Evolutionary conservation across 2,329 filamentous ascomycete species (phyloP).

Genomic region (Cephalotrichum gorgonifer): DNA sequence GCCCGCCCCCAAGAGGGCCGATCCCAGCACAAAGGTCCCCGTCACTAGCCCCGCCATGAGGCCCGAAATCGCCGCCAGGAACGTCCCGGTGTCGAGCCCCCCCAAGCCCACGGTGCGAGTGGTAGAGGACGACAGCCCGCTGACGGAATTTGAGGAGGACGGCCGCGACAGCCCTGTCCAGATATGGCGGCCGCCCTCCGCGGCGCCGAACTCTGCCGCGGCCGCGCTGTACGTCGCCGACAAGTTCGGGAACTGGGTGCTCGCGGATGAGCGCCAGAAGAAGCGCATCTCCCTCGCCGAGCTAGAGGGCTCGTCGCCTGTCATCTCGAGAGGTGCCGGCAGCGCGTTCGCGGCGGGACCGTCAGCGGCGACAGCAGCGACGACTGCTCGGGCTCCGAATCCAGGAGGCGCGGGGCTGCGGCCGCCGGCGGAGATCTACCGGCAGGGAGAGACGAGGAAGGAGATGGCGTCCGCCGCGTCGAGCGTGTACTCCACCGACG

Average conservation of each 20-base stretch:
- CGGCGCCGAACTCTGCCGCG: slow-evolving; percentile 31
- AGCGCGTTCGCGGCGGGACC: not conserved
- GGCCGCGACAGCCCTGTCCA: slow-evolving; percentile 20
- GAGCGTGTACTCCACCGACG: not conserved
- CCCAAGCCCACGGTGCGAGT: not conserved
- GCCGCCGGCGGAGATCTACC: slow-evolving; percentile 2
- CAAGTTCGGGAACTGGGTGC: slow-evolving; percentile 42
- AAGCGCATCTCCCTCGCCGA: slow-evolving; percentile 11
- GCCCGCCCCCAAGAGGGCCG: not conserved
- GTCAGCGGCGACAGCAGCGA: not conserved
- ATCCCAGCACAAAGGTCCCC: not conserved
- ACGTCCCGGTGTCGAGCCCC: not conserved
- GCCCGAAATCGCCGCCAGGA: not conserved
- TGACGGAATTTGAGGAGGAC: slow-evolving; percentile 44
- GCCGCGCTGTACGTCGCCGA: slow-evolving; percentile 42
- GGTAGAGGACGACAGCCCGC: slow-evolving; percentile 25
- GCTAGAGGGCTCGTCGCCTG: not conserved
- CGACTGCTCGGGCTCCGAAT: not conserved
- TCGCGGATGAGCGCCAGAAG: slow-evolving; percentile 24
- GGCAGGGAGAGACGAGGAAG: not conserved
- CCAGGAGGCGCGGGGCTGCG: not conserved
- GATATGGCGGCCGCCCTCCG: slow-evolving; percentile 39
- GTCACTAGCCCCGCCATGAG: not conserved
- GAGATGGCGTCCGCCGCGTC: not conserved
- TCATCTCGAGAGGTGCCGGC: not conserved